phyloP scores from a whole-genome alignment of 495 filamentous ascomycete species.

The Tuber brumale region DNA sequence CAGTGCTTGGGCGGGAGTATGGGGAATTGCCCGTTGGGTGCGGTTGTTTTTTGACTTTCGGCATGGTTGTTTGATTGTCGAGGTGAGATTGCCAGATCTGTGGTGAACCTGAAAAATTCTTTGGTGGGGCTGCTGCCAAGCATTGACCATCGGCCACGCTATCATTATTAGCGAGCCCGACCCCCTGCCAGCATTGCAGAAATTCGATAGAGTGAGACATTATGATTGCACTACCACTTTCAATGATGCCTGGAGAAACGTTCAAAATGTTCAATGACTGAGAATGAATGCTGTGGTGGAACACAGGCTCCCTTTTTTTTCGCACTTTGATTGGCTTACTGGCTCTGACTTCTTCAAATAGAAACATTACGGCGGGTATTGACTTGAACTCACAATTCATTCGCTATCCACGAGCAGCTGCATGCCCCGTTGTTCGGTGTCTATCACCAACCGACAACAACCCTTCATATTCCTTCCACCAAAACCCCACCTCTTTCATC shows the following conservation, averaged over 20 bases:
- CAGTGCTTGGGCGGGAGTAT: slow-evolving; percentile 15
- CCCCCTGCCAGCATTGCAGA: neutral
- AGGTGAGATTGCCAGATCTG: neutral
- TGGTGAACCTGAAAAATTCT: neutral
- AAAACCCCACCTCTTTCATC: neutral
- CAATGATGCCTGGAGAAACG: neutral
- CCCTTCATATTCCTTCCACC: neutral
- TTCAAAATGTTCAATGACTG: neutral
- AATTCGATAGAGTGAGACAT: neutral
- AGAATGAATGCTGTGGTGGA: neutral
- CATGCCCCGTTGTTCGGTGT: neutral
- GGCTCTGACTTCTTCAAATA: neutral
- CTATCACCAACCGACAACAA: neutral
- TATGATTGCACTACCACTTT: neutral
- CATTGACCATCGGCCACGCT: neutral
- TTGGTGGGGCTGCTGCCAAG: neutral
- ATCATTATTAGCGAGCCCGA: neutral
- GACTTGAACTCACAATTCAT: neutral
- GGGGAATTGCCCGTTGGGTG: slow-evolving; percentile 15
- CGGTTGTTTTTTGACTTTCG: slow-evolving; percentile 27
- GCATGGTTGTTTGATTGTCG: slow-evolving; percentile 18
- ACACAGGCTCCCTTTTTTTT: neutral
- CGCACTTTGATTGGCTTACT: neutral
- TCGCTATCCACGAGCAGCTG: neutral
- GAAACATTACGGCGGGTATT: neutral